Base-by-base conservation (phyloP, 441 rosid species). In the Theobroma grandiflorum region DNA sequence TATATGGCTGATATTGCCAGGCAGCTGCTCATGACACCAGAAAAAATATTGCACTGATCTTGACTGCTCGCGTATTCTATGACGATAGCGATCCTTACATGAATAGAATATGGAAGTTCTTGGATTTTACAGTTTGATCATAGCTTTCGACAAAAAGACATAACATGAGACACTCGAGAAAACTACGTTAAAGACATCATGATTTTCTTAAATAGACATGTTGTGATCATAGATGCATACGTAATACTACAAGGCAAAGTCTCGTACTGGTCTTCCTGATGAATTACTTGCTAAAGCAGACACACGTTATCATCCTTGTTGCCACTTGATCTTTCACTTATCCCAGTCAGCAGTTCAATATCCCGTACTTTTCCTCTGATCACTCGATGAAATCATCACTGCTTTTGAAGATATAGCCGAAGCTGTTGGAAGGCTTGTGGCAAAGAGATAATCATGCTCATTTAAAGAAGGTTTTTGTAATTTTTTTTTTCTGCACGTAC, bases 171-270 rank as follows among this genome's bases (percentile, higher is more conserved):
- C 33, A 53, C 42, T 52, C 63, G n/a, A 52, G 49, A 72, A 35
- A 72, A 53, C 75, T 72, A 72, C 63, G 75, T 72, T 35, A 35
- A 72, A 72, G 47, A 18, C 63, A 52, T 15, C 33, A 72, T 52
- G 8, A 6, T 9, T 52, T 15, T 72, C 76, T 53, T n/a, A 37
- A 53, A 72, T 12, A 72, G 49, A 72, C 57, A 69, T 45, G 76
- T 53, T 71, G 11, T 15, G n/a, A 26, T 26, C 53, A 40, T 72
- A 18, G 31, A 18, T 37, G 62, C 75, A 72, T 45, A 69, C 52
- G 52, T 47, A 69, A 62, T 62, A 62, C 9, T 33, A 62, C 67
- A 31, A 61, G 35, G 72, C 31, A 26, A 26, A 26, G 31, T 26
- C 31, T 26, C 0, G 18, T 18, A 66, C 31, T 38, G 50, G 71